A percentile compares a stretch with the other conserved stretches of the same genome.
phyloP scores from a whole-genome alignment of 495 filamentous ascomycete species.

The Ramalina peruviana region DNA sequence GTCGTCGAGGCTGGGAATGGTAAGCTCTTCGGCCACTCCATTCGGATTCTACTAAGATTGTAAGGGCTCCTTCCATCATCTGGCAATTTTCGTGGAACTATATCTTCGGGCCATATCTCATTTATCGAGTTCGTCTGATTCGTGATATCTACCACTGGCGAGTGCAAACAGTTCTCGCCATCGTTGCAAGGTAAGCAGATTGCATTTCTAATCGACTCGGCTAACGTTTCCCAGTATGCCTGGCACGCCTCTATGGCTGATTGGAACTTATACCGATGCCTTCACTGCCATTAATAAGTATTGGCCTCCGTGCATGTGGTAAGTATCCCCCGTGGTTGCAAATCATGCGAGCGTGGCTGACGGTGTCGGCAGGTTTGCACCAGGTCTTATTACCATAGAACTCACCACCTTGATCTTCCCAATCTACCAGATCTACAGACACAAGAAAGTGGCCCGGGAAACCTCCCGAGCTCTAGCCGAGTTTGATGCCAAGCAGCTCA shows the following conservation, averaged over 20 bases:
- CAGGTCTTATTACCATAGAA: slow-evolving; percentile 40
- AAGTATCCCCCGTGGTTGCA: slow-evolving; percentile 12
- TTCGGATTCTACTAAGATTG: neutral
- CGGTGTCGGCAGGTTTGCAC: slow-evolving; percentile 30
- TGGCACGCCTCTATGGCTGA: slow-evolving; percentile 53
- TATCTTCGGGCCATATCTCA: slow-evolving; percentile 35
- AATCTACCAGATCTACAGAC: slow-evolving; percentile 36
- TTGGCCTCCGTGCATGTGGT: slow-evolving; percentile 45
- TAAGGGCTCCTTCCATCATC: slow-evolving; percentile 43
- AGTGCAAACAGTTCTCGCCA: slow-evolving; percentile 47
- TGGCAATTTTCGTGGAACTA: slow-evolving; percentile 53
- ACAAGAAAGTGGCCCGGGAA: neutral
- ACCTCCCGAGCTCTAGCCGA: slow-evolving; percentile 26
- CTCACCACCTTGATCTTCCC: slow-evolving; percentile 40
- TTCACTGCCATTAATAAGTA: slow-evolving; percentile 41
- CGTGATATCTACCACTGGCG: slow-evolving; percentile 55
- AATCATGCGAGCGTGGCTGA: neutral
- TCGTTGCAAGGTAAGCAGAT: slow-evolving; percentile 34
- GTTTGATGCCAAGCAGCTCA: slow-evolving; percentile 21
- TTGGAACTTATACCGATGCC: slow-evolving; percentile 41
- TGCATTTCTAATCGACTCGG: neutral
- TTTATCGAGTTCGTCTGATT: slow-evolving; percentile 36
- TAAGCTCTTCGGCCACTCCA: slow-evolving; percentile 15
- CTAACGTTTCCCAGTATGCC: slow-evolving; percentile 23
- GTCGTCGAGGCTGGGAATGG: slow-evolving; percentile 51